Evolutionary conservation across 768 basidiomycete species (phyloP), one percentile per base, ranked within the genome.

Genomic region (Lactarius psammicola): DNA sequence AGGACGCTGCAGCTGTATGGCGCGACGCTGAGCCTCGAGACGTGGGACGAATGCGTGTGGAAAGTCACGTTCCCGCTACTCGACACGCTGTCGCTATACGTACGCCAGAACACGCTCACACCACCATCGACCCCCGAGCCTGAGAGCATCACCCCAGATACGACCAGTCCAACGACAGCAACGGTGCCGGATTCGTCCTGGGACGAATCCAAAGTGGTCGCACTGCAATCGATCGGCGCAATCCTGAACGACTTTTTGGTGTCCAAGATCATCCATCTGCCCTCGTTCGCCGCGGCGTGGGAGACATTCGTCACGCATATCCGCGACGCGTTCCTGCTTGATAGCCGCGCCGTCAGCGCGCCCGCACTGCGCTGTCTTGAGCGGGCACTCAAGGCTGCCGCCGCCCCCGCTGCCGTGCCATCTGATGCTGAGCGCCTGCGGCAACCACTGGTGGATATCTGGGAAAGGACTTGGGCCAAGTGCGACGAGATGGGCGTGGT

Each of bases 1-100:
- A 84, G 95, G 56, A 92, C 94, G 2, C 85, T 98, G 78, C 94
- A 96, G 75, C 81, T 98, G 11, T 98, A 99, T 73, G 96, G 96
- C 2, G 86, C 87, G 9, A 92, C 89, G 0, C 79, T 99, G 58
- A 90, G 88, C 71, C 73, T 83, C 44, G 87, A 87, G 7, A 91
- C 90, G 0, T 99, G 96, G 96, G 86, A 90, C 49, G 86, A 92
- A 60, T 94, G 94, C 66, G 80, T 96, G n/a, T 94, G 92, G 89
- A 87, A 88, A 73, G 84, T 98, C 63, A 86, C 92, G 15, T 93
- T 96, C 76, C 94, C 94, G 8, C 79, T 98, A 4, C 76, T 97
- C 65, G 89, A 92, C 57, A 80, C 87, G 26, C 80, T 89, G 64
- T 87, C 85, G 0, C 71, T 75, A 28, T 83, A 86, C 65, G 85